Percentiles rank a stretch among this genome's conserved stretches.
Evolutionary conservation across 2,329 filamentous ascomycete genomes (phyloP).

Genomic region (Myriosclerotinia scirpicola): DNA sequence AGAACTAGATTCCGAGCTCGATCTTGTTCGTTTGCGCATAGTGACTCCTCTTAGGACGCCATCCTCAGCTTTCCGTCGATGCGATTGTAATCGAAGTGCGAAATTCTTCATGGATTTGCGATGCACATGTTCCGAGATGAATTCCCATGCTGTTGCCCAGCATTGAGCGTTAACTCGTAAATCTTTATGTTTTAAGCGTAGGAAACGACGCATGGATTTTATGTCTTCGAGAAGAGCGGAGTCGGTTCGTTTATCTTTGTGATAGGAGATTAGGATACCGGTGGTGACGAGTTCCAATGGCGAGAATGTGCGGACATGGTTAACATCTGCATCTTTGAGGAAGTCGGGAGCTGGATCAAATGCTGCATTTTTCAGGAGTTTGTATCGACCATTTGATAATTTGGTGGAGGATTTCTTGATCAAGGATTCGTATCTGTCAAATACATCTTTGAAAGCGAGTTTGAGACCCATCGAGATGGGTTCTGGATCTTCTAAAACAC

Average conservation of each 20-base stretch:
- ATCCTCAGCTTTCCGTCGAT: neutral
- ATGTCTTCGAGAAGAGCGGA: constrained; percentile 40
- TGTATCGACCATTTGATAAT: constrained; percentile 32
- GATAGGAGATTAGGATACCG: constrained; percentile 39
- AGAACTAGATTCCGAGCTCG: constrained; percentile 4
- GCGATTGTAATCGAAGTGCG: constrained; percentile 9
- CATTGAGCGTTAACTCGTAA: constrained; percentile 41
- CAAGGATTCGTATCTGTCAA: constrained; percentile 40
- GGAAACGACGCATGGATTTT: constrained; percentile 38
- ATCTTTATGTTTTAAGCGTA: constrained; percentile 41
- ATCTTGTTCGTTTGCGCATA: neutral
- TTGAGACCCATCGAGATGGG: constrained; percentile 38
- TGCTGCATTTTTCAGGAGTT: constrained; percentile 34
- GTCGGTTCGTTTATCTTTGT: constrained; percentile 37
- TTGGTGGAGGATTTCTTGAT: constrained; percentile 37
- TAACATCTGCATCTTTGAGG: constrained; percentile 32
- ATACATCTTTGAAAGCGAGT: constrained; percentile 37
- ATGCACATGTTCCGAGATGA: constrained; percentile 28
- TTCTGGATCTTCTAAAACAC: constrained; percentile 38
- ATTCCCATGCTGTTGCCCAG: constrained; percentile 40
- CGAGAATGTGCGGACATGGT: constrained; percentile 41
- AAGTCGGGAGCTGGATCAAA: constrained; percentile 38
- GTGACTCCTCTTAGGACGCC: neutral
- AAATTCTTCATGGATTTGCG: neutral
- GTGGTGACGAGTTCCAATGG: constrained; percentile 42